Base-by-base conservation (phyloP, 116 monocot genomes). In the Phalaenopsis hybrid region DNA sequence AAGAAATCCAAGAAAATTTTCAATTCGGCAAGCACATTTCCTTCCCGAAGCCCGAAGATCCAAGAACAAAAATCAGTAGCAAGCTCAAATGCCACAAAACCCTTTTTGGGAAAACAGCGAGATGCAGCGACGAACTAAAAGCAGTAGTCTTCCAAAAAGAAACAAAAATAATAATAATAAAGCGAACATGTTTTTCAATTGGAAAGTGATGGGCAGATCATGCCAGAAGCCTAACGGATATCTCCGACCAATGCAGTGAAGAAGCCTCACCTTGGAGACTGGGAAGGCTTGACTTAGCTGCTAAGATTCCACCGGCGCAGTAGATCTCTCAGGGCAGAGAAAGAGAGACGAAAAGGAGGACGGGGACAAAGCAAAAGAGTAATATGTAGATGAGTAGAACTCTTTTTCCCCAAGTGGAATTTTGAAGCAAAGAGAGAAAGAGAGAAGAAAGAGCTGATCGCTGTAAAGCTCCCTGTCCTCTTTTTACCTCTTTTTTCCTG, bases 201-300 rank as follows among this genome's bases (percentile, higher is more conserved):
- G 28, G 25, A 49, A 77, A 75, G 21, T 21, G 45, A 7, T 17
- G 46, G 45, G 17, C 6, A 75, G n/a, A 75, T n/a, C 43, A 46
- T 13, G 31, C 41, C 72, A 41, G 37, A 72, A 72, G 41, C 75
- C 43, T 44, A 44, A 44, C 45, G 21, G 45, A 75, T 75, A 44
- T 21, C 2, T 48, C 23, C 13, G 48, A 75, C 50, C 77, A 48
- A 77, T 77, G 77, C 51, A 25, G 25, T 5, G 77, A 73, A 12
- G 46, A 41, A 58, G 25, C 21, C 75, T 81, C 15, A 81, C 81
- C 81, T 81, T 8, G 57, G 57, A 51, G 52, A 37, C 52, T 1
- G 75, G 69, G 6, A 20, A 37, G 33, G 28, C 78, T 78, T 73
- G 74, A 73, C 55, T 81, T 73, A 10, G 81, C 52, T 73, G 73